Base-by-base conservation (phyloP, 1,139 yeast species). In the Blastobotrys proliferans region DNA sequence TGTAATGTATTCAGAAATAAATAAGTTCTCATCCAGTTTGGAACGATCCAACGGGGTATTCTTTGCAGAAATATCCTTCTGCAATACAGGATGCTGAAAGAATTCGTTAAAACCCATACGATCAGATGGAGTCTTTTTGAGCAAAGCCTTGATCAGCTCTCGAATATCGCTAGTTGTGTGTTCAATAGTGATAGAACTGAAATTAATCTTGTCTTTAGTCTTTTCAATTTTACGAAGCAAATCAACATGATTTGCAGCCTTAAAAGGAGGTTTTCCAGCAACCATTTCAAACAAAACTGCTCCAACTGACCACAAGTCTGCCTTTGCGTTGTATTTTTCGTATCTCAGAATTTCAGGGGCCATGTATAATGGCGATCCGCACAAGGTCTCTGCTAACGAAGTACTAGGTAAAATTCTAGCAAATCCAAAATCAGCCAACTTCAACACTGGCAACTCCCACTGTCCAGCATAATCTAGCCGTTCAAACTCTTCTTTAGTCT, bases 231-330 rank as follows among this genome's bases (percentile, higher is more conserved):
- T 84, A 61, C 83, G 81, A 58, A 86, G 74, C 46, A 92, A 72
- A 59, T 92, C 97, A 50, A 92, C 80, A 60, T 90, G 97, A 60
- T 90, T 92, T 4, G 83, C 79, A 2, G 98, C 98, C 51, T 83
- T 79, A 63, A 90, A 92, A 0, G 98, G 98, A 1, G 98, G 97
- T 60, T 77, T 83, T 6, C 98, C 97, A 24, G 85, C 90, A 11
- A 87, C 76, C 96, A 92, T 88, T 64, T 92, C 98, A 62, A 83
- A 92, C 13, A 88, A 68, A 0, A 92, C 97, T 0, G 97, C 94
- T 3, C 98, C 98, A 4, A 92, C 96, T 1, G 97, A 87, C 98
- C 98, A 92, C 51, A 92, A 68, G 62, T 92, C 98, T 0, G 97
- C 97, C 61, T 88, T 90, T 3, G 97, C 98, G 56, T 90, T 88